Percentiles rank a stretch among this genome's conserved stretches.
Conservation (phyloP, 2,329 filamentous ascomycete genomes). For the Pyricularia sp. region DNA sequence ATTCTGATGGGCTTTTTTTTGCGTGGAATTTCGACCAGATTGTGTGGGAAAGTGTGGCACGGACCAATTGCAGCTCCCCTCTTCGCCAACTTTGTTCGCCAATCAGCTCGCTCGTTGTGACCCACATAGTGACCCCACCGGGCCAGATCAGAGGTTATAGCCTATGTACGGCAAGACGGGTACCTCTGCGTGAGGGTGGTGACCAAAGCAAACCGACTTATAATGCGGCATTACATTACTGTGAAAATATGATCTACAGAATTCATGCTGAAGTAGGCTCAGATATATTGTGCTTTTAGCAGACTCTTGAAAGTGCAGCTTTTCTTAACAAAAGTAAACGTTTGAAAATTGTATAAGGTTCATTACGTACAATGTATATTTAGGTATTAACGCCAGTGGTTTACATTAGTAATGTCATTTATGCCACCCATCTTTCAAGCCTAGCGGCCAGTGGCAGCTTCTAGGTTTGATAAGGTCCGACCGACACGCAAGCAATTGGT, state of each 20-base stretch:
- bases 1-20: constrained; percentile 2
- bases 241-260: background rate
- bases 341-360: too few relatives aligned
- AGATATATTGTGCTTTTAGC: too few relatives aligned
- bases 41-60: constrained; percentile 1
- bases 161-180: too few relatives aligned
- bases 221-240: background rate
- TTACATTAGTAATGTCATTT: background rate
- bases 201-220: background rate
- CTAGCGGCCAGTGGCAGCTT: background rate
- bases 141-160: background rate
- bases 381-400: background rate
- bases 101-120: background rate
- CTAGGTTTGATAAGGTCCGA: background rate
- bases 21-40: background rate
- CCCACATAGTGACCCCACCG: background rate
- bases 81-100: background rate
- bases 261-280: too few relatives aligned
- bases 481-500: background rate
- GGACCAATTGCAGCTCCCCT: constrained; percentile 1
- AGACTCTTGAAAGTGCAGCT: too few relatives aligned
- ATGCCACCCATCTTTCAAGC: background rate
- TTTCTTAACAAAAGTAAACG: too few relatives aligned
- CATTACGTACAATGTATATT: too few relatives aligned
- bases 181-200: background rate